A percentile compares a stretch with the other conserved stretches of the same genome.
Evolutionary conservation across 2,329 filamentous ascomycete genomes (phyloP).

Genomic region (Dissoconium aciculare): DNA sequence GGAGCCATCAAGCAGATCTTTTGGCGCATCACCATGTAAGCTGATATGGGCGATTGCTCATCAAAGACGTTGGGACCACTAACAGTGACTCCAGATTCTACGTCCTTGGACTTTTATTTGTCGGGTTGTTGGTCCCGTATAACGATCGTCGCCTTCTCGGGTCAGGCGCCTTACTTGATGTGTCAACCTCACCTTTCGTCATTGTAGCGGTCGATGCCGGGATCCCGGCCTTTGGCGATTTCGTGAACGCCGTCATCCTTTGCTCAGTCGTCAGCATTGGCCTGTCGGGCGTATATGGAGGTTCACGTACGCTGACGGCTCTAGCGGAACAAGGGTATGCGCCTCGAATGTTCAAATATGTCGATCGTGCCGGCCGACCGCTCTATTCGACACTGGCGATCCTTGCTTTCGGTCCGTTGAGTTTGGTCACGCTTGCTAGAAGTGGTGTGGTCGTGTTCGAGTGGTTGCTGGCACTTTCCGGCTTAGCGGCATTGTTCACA

Average conservation of each 20-base stretch:
- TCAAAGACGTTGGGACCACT: too few species aligned
- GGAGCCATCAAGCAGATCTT: conserved; percentile 87
- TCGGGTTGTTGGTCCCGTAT: conserved; percentile 71
- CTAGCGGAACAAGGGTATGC: conserved; percentile 62
- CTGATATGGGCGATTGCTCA: too few species aligned
- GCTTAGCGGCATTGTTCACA: conserved; percentile 58
- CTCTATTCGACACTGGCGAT: conserved; percentile 35
- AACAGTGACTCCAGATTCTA: conserved; percentile 62
- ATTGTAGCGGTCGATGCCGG: conserved; percentile 69
- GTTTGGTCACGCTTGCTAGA: conserved; percentile 41
- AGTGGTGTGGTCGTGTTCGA: conserved; percentile 37
- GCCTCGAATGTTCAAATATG: conserved; percentile 41
- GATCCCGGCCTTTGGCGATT: conserved; percentile 63
- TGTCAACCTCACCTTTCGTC: conserved; percentile 76
- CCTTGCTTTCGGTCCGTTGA: conserved; percentile 41
- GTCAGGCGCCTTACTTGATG: conserved; percentile 40
- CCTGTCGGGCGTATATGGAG: conserved; percentile 69
- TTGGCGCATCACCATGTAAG: conserved; percentile 64
- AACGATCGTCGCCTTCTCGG: conserved; percentile 48
- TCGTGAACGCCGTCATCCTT: conserved; percentile 93
- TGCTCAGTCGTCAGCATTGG: conserved; percentile 68
- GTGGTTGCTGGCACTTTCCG: conserved; percentile 57
- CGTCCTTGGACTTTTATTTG: conserved; percentile 62
- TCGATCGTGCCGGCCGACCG: conserved; percentile 47
- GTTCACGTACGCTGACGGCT: conserved; percentile 75